phyloP scores from a whole-genome alignment of 495 filamentous ascomycete species.

The Aspergillus funiculosus region DNA sequence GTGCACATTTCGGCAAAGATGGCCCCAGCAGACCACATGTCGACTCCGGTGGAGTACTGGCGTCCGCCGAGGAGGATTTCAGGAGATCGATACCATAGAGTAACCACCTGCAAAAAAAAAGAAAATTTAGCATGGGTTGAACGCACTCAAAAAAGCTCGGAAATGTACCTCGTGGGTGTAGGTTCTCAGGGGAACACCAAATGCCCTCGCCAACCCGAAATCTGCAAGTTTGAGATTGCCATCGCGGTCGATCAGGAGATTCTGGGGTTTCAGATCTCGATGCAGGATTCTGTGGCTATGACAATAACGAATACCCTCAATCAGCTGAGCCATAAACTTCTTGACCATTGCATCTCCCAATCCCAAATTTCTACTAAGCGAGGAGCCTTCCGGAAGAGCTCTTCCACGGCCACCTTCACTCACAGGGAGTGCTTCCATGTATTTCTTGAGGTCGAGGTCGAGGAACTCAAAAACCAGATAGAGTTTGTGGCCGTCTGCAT shows the following conservation, averaged over 20 bases:
- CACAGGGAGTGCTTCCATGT: slow-evolving; percentile 95
- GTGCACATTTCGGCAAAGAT: slow-evolving; percentile 99
- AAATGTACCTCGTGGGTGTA: slow-evolving; percentile 83
- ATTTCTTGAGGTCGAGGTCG: slow-evolving; percentile 92
- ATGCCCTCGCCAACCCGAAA: slow-evolving; percentile 93
- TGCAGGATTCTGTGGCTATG: slow-evolving; percentile 93
- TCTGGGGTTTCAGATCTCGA: slow-evolving; percentile 96
- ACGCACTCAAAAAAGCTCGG: background rate
- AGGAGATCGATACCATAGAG: slow-evolving; percentile 96
- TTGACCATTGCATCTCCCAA: slow-evolving; percentile 89
- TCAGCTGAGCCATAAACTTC: slow-evolving; percentile 94
- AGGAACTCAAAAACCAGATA: slow-evolving; percentile 95
- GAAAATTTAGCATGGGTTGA: slow-evolving; percentile 3
- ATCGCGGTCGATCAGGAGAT: slow-evolving; percentile 88
- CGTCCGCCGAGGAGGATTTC: slow-evolving; percentile 96
- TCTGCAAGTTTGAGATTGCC: slow-evolving; percentile 97
- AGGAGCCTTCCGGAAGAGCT: slow-evolving; percentile 74
- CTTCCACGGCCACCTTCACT: slow-evolving; percentile 86
- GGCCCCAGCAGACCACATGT: slow-evolving; percentile 98
- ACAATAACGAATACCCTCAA: slow-evolving; percentile 88
- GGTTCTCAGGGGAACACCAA: slow-evolving; percentile 91
- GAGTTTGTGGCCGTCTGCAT: slow-evolving; percentile 93
- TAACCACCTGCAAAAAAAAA: slow-evolving; percentile 63
- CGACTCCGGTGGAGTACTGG: slow-evolving; percentile 96
- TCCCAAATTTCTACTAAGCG: slow-evolving; percentile 63